Evolutionary conservation across 345 rosid species (phyloP), one percentile per base, ranked within the genome.

Genomic region (Linum usitatissimum): DNA sequence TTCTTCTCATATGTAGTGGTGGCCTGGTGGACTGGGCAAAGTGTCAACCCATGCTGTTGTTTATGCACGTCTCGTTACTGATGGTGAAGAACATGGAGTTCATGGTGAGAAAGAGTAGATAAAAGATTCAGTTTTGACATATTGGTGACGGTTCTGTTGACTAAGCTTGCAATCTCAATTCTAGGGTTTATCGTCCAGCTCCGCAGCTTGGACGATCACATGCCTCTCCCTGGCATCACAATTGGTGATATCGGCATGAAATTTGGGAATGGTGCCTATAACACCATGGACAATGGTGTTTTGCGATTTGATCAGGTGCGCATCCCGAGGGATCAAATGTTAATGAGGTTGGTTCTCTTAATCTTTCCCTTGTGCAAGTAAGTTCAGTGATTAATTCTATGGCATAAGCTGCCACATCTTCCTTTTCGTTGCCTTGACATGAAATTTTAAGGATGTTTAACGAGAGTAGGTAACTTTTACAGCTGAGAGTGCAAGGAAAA

Each of bases 11-110:
- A 7, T 69, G 70, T 49, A 94, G 99, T 90, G 99, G 99, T 94
- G 99, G 99, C 99, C 97, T 64, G 99, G 99, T 74, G 99, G 99
- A 53, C 65, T 94, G 76, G 99, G 99, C 64, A 86, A 86, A 78
- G 76, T 60, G 69, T 77, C 96, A 63, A 94, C 99, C 0, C 99
- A 94, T 86, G 95, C 90, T 62, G 75, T 86, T 77, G 88, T 86
- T 65, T 94, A 94, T 73, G 97, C 97, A 19, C 96, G 93, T 49
- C 99, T 94, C 54, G 74, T 88, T 34, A 80, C 76, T 53, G 80
- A 77, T 69, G 93, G 93, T 55, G 70, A 83, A 67, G 91, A 88
- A 65, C 81, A 88, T 61, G 97, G 99, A 72, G 80, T 90, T 55
- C 88, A 94, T 79, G 99, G 99, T 90, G 75, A 74, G 81, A 63